phyloP scores from a whole-genome alignment of 1,284 basidiomycete genomes.

The Irpex sp. region DNA sequence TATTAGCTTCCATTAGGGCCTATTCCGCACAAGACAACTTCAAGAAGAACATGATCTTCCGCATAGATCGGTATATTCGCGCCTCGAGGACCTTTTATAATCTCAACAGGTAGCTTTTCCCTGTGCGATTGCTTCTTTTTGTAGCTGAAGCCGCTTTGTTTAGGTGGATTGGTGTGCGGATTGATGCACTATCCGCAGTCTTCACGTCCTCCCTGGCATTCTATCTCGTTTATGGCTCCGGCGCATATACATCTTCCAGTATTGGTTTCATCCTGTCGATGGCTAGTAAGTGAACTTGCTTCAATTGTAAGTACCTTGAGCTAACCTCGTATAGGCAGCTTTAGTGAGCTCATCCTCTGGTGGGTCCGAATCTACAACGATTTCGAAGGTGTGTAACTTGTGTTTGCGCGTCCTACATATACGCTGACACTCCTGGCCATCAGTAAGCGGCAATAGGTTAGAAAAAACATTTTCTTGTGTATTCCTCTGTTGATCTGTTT shows the following conservation, averaged over 20 bases:
- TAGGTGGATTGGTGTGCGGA: slow-evolving; percentile 53
- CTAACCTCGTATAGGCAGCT: slow-evolving; percentile 33
- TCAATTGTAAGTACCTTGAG: neutral
- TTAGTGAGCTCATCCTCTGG: slow-evolving; percentile 51
- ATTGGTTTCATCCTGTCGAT: slow-evolving; percentile 46
- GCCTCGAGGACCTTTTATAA: slow-evolving; percentile 49
- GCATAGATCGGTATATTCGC: slow-evolving; percentile 48
- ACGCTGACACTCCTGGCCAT: neutral
- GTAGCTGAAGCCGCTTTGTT: neutral
- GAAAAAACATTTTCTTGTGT: neutral
- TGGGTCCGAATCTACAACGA: slow-evolving; percentile 52
- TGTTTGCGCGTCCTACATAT: neutral
- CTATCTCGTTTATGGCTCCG: slow-evolving; percentile 41
- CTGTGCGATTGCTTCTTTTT: neutral
- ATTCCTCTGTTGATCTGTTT: neutral
- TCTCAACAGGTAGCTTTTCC: slow-evolving; percentile 33
- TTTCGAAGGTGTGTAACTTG: slow-evolving; percentile 40
- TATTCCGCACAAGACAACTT: slow-evolving; percentile 50
- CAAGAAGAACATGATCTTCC: slow-evolving; percentile 38
- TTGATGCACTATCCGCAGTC: slow-evolving; percentile 39
- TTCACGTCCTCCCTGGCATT: slow-evolving; percentile 47
- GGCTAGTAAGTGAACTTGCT: slow-evolving; percentile 28
- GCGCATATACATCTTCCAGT: slow-evolving; percentile 31
- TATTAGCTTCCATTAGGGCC: slow-evolving; percentile 56
- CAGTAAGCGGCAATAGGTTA: slow-evolving; percentile 5